Percentiles rank a stretch among this genome's conserved stretches.
Conservation (phyloP, 495 filamentous ascomycete species). For the Trichoderma virens region DNA sequence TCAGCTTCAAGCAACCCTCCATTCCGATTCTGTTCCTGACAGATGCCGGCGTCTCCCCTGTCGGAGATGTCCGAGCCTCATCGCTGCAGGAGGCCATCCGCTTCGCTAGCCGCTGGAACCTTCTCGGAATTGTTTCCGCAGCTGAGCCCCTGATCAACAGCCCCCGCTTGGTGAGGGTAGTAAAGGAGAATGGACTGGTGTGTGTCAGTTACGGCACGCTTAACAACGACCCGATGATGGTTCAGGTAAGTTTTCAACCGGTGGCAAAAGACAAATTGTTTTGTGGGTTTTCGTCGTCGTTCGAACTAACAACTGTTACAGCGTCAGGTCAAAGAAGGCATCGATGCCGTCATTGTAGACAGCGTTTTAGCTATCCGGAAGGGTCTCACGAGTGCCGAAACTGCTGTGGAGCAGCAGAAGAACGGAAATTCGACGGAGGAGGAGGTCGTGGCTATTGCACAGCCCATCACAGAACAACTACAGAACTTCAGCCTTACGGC, state of each 20-base stretch:
- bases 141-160: conserved; percentile 80
- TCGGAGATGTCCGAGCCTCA: conserved; percentile 84
- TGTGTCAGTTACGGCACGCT: conserved; percentile 88
- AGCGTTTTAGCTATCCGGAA: conserved; percentile 13
- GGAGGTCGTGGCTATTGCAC: background rate
- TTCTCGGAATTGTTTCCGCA: conserved; percentile 80
- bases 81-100: conserved; percentile 91
- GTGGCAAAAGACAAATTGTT: background rate
- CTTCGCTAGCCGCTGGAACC: conserved; percentile 89
- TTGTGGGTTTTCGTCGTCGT: background rate
- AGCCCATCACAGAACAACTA: background rate
- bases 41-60: conserved; percentile 67
- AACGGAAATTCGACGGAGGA: background rate
- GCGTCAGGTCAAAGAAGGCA: conserved; percentile 89
- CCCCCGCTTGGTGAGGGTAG: conserved; percentile 87
- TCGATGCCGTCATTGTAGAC: conserved; percentile 45
- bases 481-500: background rate
- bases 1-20: conserved; percentile 92
- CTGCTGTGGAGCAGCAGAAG: background rate
- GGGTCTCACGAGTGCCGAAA: conserved; percentile 10
- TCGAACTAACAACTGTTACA: conserved; percentile 29
- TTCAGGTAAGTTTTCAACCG: conserved; percentile 59
- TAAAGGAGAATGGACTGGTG: conserved; percentile 88
- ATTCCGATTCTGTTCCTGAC: conserved; percentile 93
- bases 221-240: conserved; percentile 81